phyloP scores from a whole-genome alignment of 2,329 filamentous ascomycete species.

The Piedraia hortae region DNA sequence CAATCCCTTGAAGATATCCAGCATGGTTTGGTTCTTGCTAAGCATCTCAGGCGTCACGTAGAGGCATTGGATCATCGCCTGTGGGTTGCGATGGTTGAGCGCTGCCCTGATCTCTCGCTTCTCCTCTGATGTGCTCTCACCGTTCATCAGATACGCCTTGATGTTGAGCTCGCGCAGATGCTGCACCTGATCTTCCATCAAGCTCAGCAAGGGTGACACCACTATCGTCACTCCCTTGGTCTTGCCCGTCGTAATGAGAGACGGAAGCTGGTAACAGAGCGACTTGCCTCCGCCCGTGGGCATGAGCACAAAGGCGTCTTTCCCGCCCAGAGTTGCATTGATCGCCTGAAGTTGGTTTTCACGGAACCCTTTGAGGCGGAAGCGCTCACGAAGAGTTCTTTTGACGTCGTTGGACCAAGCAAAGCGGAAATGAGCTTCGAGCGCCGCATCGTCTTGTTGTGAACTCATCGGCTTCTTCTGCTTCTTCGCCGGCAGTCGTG shows the following conservation, averaged over 20 bases:
- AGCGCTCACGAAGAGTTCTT: constrained; percentile 51
- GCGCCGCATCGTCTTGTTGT: constrained; percentile 6
- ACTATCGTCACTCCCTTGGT: constrained; percentile 77
- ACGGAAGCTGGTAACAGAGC: constrained; percentile 82
- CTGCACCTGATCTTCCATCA: constrained; percentile 91
- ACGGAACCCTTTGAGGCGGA: constrained; percentile 64
- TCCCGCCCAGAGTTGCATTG: constrained; percentile 64
- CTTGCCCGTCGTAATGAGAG: constrained; percentile 51
- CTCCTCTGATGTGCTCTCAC: constrained; percentile 37
- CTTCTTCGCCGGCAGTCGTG: constrained; percentile 9
- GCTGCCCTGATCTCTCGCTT: constrained; percentile 37
- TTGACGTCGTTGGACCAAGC: constrained; percentile 74
- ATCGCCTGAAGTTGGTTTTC: constrained; percentile 86
- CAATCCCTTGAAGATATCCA: constrained; percentile 36
- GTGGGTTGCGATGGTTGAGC: constrained; percentile 35
- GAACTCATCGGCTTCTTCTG: constrained; percentile 5
- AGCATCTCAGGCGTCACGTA: constrained; percentile 97
- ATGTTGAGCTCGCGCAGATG: constrained; percentile 52
- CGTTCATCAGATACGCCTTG: constrained; percentile 56
- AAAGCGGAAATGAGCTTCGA: constrained; percentile 14
- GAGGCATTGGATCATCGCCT: constrained; percentile 56
- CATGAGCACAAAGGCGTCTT: constrained; percentile 90
- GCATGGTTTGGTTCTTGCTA: constrained; percentile 46
- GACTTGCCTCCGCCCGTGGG: constrained; percentile 94
- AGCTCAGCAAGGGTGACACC: constrained; percentile 73